Percentiles rank a stretch among this genome's conserved stretches.
phyloP scores from a whole-genome alignment of 2,329 filamentous ascomycete species.

The Domatiomyces globalis region DNA sequence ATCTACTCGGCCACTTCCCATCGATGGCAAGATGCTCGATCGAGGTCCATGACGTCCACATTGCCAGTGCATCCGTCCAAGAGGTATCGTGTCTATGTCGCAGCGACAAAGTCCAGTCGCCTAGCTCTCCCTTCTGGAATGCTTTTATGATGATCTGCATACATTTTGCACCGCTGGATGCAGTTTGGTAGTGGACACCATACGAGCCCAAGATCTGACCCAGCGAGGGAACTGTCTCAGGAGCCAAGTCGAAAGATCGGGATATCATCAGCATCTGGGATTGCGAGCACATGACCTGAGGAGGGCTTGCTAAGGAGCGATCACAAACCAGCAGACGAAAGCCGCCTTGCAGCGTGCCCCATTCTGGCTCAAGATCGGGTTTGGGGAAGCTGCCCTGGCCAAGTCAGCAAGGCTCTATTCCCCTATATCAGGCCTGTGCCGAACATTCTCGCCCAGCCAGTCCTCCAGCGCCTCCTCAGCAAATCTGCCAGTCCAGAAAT shows the following conservation, averaged over 20 bases:
- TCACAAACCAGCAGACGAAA: neutral
- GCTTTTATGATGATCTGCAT: neutral
- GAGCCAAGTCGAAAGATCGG: neutral
- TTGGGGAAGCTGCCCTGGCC: too few species aligned
- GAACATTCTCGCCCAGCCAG: too few species aligned
- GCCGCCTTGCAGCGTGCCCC: neutral
- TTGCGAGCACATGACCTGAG: neutral
- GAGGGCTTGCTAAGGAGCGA: neutral
- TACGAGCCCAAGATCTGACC: neutral
- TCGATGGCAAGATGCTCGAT: neutral
- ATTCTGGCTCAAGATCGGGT: slow-evolving; percentile 9
- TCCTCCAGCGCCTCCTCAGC: too few species aligned
- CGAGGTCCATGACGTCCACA: neutral
- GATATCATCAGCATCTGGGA: neutral
- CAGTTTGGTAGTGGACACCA: neutral
- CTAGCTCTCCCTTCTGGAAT: neutral
- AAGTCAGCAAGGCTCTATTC: too few species aligned
- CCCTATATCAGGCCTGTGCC: too few species aligned
- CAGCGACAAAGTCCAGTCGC: neutral
- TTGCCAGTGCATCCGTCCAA: neutral
- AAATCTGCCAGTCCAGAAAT: too few species aligned
- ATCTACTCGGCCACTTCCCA: neutral
- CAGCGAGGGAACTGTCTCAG: neutral
- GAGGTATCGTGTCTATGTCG: neutral
- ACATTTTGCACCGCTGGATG: neutral